Conservation (phyloP, 2,329 filamentous ascomycete genomes). For the Colletotrichum sp. region DNA sequence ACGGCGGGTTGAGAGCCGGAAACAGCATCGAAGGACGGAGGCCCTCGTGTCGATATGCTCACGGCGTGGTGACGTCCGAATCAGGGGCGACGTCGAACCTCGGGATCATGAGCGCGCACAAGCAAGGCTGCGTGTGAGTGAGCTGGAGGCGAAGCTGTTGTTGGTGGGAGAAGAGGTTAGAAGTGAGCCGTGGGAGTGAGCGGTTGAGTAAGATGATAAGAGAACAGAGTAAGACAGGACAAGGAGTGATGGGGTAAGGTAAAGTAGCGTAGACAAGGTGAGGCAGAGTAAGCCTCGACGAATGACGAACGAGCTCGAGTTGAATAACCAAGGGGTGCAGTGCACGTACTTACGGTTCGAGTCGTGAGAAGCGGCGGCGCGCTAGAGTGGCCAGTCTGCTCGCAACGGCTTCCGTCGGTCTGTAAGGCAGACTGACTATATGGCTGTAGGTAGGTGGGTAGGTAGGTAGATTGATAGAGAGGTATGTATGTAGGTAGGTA, state of each 20-base stretch:
- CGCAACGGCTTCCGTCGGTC: constrained; percentile 4
- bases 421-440: background rate
- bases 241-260: background rate
- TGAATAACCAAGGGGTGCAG: constrained; percentile 3
- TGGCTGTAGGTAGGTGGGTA: background rate
- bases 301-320: background rate
- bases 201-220: background rate
- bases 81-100: background rate
- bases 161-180: background rate
- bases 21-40: background rate
- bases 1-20: background rate
- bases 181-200: background rate
- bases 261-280: background rate
- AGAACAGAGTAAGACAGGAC: background rate
- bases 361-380: background rate
- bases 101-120: background rate
- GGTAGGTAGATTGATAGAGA: background rate
- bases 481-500: background rate
- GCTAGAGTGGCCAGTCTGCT: background rate
- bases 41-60: background rate
- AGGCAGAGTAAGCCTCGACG: background rate
- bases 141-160: background rate
- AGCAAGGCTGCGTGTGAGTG: background rate
- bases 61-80: background rate
- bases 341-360: background rate